phyloP scores from a whole-genome alignment of 1,284 basidiomycete species.

The Fomitopsis schrenkii region DNA sequence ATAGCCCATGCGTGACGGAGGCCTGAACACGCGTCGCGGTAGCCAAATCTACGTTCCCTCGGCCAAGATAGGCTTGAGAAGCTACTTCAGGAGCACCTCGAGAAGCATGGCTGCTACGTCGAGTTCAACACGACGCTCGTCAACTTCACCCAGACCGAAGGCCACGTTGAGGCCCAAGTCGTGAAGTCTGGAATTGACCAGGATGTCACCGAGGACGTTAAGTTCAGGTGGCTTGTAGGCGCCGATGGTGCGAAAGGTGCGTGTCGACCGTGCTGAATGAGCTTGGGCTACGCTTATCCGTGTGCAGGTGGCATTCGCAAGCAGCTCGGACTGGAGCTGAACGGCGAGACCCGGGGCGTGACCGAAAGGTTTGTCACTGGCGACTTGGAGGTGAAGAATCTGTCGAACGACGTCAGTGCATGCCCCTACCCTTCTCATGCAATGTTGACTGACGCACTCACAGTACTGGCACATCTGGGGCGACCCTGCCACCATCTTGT shows the following conservation, averaged over 20 bases:
- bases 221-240: slow-evolving; percentile 26
- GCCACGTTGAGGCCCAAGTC: slow-evolving; percentile 17
- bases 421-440: neutral
- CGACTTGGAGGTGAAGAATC: slow-evolving; percentile 26
- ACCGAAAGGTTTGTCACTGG: slow-evolving; percentile 23
- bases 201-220: slow-evolving; percentile 8
- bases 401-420: slow-evolving; percentile 18
- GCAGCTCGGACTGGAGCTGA: slow-evolving; percentile 25
- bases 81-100: slow-evolving; percentile 25
- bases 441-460: neutral
- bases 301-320: slow-evolving; percentile 26
- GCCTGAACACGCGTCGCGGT: neutral
- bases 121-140: slow-evolving; percentile 26
- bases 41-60: slow-evolving; percentile 14
- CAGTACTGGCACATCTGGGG: slow-evolving; percentile 30
- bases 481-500: slow-evolving; percentile 12
- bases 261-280: neutral
- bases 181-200: slow-evolving; percentile 5
- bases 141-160: slow-evolving; percentile 19
- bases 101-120: slow-evolving; percentile 19
- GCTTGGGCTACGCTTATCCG: neutral
- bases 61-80: slow-evolving; percentile 25
- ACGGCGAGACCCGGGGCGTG: slow-evolving; percentile 27
- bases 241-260: slow-evolving; percentile 33
- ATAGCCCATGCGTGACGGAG: neutral